phyloP scores from a whole-genome alignment of 352 stramenopile genomes.

The Hyaloperonospora arabidopsidis region DNA sequence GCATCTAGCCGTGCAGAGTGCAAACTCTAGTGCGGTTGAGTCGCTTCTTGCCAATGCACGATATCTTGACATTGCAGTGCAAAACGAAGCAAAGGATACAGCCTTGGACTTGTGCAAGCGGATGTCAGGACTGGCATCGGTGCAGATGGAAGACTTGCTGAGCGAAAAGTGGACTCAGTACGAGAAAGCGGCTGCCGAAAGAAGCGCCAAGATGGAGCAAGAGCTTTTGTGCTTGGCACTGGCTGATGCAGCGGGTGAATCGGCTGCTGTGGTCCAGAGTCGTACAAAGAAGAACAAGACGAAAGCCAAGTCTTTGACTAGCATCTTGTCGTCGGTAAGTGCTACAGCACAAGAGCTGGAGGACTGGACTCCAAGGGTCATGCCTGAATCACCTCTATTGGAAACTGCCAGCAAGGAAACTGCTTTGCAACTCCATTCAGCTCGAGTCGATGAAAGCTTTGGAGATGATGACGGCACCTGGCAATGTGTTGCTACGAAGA shows the following conservation, averaged over 20 bases:
- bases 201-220: conserved; percentile 22
- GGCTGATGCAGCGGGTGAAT: conserved; percentile 8
- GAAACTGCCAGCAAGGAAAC: neutral
- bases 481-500: conserved; percentile 24
- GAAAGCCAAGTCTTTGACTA: neutral
- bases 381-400: neutral
- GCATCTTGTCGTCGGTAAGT: neutral
- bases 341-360: neutral
- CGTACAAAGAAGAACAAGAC: conserved; percentile 30
- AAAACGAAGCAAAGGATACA: conserved; percentile 31
- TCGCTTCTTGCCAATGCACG: conserved; percentile 24
- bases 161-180: conserved; percentile 14
- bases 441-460: conserved; percentile 1
- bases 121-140: conserved; percentile 19
- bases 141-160: conserved; percentile 28
- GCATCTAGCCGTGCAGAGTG: conserved; percentile 64
- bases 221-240: conserved; percentile 19
- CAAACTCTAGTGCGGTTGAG: conserved; percentile 40
- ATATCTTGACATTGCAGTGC: conserved; percentile 21
- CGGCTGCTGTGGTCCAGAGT: conserved; percentile 11
- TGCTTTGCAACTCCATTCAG: neutral
- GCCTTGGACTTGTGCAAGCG: conserved; percentile 31
- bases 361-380: neutral
- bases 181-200: conserved; percentile 16
- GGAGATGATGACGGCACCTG: conserved; percentile 16